Base-by-base conservation (phyloP, 83 land plant genomes). In the Picea abies region DNA sequence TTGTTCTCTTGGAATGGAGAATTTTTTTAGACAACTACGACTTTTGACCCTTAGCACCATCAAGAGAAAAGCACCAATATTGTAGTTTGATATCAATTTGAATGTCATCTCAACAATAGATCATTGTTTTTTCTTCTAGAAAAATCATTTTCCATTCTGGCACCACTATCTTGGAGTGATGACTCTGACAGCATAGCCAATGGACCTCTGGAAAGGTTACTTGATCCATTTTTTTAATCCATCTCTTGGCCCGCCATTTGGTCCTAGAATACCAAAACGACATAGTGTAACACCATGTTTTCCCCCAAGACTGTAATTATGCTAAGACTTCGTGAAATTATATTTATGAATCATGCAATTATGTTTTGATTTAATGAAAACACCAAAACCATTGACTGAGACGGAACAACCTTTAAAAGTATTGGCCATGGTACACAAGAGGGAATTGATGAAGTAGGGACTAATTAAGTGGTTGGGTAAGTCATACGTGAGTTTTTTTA, bases 51-150 rank as follows among this genome's bases (percentile, higher is more conserved):
- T 89, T 84, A 11, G 84, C 92, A 75, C 97, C 99, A 92, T 98
- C 94, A n/a, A 98, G 88, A 73, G 99, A 98, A 88, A 98, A 98
- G 78, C 94, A 87, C 97, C 98, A 98, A 81, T 94, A 88, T 60
- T 83, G 83, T 23, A 98, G 68, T 73, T 94, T 94, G 20, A 98
- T 61, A 52, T 86, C 87, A 20, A 96, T 78, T 60, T 96, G 98
- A 52, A 98, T 85, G 80, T 93, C 95, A 87, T 98, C 97, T 22
- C 88, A 89, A 86, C 56, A 85, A 66, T 39, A 64, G 65, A 64
- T 60, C 86, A 44, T 72, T 80, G 29, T 65, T 68, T 29, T 63
- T 84, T 73, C 86, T 84, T 75, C 67, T 81, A 12, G 69, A 67
- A 60, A 1, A 56, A 81, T 80, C 85, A 90, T 87, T 61, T 63